Base-by-base conservation (phyloP, 2,329 filamentous ascomycete species). In the Phaeophleospora eucalypticola region DNA sequence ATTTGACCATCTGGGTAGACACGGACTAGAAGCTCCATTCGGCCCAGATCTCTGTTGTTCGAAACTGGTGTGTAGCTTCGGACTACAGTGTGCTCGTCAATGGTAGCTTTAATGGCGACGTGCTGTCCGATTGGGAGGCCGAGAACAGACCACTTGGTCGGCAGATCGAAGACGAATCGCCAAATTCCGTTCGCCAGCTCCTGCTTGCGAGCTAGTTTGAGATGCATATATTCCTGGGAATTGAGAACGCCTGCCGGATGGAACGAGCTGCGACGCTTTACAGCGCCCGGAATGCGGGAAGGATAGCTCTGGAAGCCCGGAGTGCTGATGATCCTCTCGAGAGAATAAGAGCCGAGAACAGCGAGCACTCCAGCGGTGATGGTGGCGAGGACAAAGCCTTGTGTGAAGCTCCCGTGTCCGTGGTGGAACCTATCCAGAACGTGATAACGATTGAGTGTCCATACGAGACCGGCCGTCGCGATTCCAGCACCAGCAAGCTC, bases 21-120 rank as follows among this genome's bases (percentile, higher is more conserved):
- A 48, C 73, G 74, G 59, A 81, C 68, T 21, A 80, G 65, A 2
- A 81, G 66, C 50, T 78, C 74, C 1, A 81, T 60, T 2, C 63
- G 56, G 21, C 78, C 78, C 1, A 63, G 67, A 55, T 60, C 58
- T 2, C 34, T 35, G 37, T 60, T 57, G 41, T 79, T 58, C 9
- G 56, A 58, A 4, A 54, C 49, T 1, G 58, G 58, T 6, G 58
- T 60, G 40, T 60, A 60, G 14, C 46, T 52, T 21, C 58, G 51
- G 2, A 45, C 48, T 3, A 60, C 49, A 3, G 51, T 51, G 41
- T 48, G 41, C 17, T 53, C 58, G 38, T 56, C 56, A 12, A 58
- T 42, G 8, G 43, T 43, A 14, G 49, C 64, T 18, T 58, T 56
- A 46, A 67, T 62, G 4, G 62, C 56, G 7, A 67, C 54, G 46